These are phyloP conservation scores for Oryza glumipatula DNA, from an alignment of 176 grass and related monocot genomes.

Conservation along the genomic window DNA sequence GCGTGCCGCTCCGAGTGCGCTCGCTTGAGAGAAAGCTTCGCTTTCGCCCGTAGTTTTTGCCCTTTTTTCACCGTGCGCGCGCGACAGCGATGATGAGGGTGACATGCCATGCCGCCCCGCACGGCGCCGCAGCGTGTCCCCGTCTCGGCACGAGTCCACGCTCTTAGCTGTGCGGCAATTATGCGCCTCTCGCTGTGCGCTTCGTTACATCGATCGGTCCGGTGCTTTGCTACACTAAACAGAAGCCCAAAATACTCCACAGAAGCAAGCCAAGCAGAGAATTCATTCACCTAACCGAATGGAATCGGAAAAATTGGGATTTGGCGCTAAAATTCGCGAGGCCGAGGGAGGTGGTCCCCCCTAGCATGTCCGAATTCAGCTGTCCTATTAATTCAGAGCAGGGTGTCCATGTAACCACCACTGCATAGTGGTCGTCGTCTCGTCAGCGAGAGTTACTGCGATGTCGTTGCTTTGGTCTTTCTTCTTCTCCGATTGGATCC, in stretches of 20 bases:
- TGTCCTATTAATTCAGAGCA: constrained; percentile 6
- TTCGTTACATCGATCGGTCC: not conserved
- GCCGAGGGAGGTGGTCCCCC: constrained; percentile 4
- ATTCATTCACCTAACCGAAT: not conserved
- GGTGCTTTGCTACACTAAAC: not conserved
- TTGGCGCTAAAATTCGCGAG: constrained; percentile 34
- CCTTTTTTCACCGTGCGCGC: not conserved
- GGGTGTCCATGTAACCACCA: not conserved
- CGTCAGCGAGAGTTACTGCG: too few relatives aligned
- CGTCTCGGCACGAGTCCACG: not conserved
- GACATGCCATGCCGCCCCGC: not conserved
- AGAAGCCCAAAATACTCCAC: not conserved
- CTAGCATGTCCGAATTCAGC: constrained; percentile 28
- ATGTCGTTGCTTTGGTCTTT: not conserved
- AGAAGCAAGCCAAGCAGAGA: not conserved
- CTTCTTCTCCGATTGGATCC: not conserved
- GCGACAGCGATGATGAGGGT: constrained; percentile 46
- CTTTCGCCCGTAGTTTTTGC: not conserved
- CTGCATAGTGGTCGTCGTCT: not conserved
- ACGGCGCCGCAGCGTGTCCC: too few relatives aligned
- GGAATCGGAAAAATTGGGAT: not conserved
- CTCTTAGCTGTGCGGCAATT: not conserved
- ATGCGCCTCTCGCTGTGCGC: not conserved
- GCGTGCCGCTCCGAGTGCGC: too few relatives aligned
- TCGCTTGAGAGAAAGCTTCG: too few relatives aligned